Evolutionary conservation across 1,284 basidiomycete genomes (phyloP).

Genomic region (Ustanciosporium gigantosporum): DNA sequence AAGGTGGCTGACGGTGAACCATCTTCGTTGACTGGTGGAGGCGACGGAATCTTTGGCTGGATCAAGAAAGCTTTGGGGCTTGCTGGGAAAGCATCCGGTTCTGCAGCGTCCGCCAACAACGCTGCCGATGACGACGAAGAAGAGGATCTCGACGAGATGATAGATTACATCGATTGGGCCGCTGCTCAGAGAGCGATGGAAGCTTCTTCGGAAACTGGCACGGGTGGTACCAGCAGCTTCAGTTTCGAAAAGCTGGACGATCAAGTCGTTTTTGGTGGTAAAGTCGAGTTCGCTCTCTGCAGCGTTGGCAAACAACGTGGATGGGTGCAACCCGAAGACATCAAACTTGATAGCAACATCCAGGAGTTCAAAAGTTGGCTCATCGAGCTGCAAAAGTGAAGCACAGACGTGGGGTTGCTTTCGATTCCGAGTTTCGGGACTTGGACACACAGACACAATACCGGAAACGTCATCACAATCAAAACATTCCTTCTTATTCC

Average conservation of each 20-base stretch:
- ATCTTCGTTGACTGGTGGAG: neutral
- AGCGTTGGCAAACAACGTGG: slow-evolving; percentile 35
- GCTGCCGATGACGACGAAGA: slow-evolving; percentile 38
- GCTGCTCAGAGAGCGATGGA: slow-evolving; percentile 10
- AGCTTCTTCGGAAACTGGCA: slow-evolving; percentile 1
- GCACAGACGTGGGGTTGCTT: neutral
- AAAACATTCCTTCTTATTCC: too few relatives aligned
- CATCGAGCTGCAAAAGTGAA: slow-evolving; percentile 11
- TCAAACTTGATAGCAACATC: slow-evolving; percentile 1
- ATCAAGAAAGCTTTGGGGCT: slow-evolving; percentile 15
- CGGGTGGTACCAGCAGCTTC: slow-evolving; percentile 7
- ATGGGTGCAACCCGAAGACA: slow-evolving; percentile 16
- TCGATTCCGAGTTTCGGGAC: too few relatives aligned
- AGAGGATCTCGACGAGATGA: slow-evolving; percentile 37
- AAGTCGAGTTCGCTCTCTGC: slow-evolving; percentile 39
- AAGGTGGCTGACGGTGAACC: slow-evolving; percentile 35
- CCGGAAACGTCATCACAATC: neutral
- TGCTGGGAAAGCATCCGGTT: neutral
- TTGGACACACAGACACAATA: too few relatives aligned
- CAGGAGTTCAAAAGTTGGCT: slow-evolving; percentile 32
- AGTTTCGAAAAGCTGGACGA: slow-evolving; percentile 46
- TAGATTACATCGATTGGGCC: slow-evolving; percentile 51
- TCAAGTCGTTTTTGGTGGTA: slow-evolving; percentile 43
- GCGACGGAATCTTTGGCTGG: slow-evolving; percentile 33
- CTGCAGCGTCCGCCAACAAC: slow-evolving; percentile 9